A percentile compares a stretch with the other conserved stretches of the same genome.
These are phyloP conservation scores for Penicillium polonicum DNA, from an alignment of 2,329 filamentous ascomycete species.

Conservation along the genomic window DNA sequence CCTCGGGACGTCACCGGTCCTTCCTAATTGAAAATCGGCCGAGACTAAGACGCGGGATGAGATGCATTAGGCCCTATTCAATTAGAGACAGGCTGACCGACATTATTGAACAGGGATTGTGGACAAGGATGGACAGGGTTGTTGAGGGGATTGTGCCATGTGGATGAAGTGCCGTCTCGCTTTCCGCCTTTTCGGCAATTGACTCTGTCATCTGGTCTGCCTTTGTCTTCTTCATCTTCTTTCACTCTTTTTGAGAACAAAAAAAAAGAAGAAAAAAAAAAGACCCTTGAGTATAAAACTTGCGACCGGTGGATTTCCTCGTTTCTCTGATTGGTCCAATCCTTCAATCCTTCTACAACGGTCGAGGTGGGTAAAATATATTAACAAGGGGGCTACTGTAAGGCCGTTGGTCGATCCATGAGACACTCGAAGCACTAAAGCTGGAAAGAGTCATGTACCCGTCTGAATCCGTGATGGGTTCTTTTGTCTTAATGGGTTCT, in stretches of 20 bases:
- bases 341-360: neutral
- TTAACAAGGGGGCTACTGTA: neutral
- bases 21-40: neutral
- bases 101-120: too few species aligned
- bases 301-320: neutral
- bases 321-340: too few species aligned
- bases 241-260: neutral
- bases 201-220: neutral
- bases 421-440: neutral
- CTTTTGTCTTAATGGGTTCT: neutral
- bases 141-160: neutral
- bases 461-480: neutral
- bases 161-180: neutral
- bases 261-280: neutral
- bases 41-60: conserved; percentile 2
- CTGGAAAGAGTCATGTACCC: neutral
- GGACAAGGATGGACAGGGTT: too few species aligned
- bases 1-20: conserved; percentile 3
- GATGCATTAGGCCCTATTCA: neutral
- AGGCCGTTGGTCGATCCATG: neutral
- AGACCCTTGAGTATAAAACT: too few species aligned
- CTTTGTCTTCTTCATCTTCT: neutral
- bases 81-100: neutral
- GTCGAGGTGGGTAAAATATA: neutral
- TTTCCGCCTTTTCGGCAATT: neutral